A percentile compares a stretch with the other conserved stretches of the same genome.
Evolutionary conservation across 1,284 basidiomycete species (phyloP).

Genomic region (Cystobasidium pallidum): DNA sequence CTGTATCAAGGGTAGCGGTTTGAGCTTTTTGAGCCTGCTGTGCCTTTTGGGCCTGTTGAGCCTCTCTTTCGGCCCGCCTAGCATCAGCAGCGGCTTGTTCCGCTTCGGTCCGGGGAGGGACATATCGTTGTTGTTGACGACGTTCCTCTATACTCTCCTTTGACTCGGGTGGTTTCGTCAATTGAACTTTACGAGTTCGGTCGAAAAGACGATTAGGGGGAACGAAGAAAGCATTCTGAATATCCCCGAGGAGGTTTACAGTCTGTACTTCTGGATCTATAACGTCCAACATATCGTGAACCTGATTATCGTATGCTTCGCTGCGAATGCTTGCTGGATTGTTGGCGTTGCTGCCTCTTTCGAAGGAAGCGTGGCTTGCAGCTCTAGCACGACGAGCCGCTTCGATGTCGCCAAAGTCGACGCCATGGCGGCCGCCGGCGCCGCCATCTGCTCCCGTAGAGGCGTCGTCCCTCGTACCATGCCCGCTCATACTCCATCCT

Average conservation of each 20-base stretch:
- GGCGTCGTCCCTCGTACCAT: background rate
- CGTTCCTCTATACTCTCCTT: constrained; percentile 14
- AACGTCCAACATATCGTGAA: constrained; percentile 43
- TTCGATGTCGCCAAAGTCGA: constrained; percentile 1
- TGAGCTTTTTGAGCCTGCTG: constrained; percentile 3
- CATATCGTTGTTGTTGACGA: constrained; percentile 19
- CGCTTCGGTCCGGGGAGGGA: constrained; percentile 2
- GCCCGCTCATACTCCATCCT: background rate
- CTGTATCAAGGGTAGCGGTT: background rate
- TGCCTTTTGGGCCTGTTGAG: constrained; percentile 6
- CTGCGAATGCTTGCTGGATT: background rate
- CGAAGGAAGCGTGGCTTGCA: background rate
- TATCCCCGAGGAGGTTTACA: constrained; percentile 38
- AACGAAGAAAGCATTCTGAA: constrained; percentile 46
- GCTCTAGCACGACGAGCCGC: constrained; percentile 11
- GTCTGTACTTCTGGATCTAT: constrained; percentile 45
- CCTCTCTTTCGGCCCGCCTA: background rate
- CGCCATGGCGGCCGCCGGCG: background rate
- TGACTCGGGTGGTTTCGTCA: constrained; percentile 36
- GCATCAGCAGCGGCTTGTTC: constrained; percentile 22
- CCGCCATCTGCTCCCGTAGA: background rate
- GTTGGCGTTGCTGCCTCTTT: background rate
- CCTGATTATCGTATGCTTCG: constrained; percentile 32
- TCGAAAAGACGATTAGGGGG: constrained; percentile 39
- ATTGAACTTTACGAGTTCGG: constrained; percentile 34